Base-by-base conservation (phyloP, 192 early-diverging fungal genomes). In the Coemansia sp. region DNA sequence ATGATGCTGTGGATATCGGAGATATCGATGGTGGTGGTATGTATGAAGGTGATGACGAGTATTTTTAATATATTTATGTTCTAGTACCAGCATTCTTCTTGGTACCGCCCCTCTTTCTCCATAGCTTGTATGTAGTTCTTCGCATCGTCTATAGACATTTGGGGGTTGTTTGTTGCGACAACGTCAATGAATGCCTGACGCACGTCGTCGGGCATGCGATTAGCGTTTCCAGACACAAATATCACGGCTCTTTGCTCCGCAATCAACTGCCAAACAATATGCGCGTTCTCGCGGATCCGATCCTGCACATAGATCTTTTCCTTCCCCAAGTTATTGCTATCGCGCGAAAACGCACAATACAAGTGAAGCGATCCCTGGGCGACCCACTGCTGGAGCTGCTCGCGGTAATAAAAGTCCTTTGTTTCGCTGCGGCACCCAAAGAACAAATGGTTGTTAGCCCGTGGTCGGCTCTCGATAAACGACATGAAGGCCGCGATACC, bases 401-500 rank as follows among this genome's bases (percentile, higher is more conserved):
- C 59, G 4, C 61, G 74, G 70, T 94, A 96, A 42, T 91, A 84
- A 75, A 86, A 94, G 73, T 99, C 97, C 43, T 78, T 84, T 19
- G 85, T 60, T 22, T 65, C 57, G 61, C 89, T 77, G 32, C 97
- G 87, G 60, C 89, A 93, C 15, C 97, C 97, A 74, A 95, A 90
- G 73, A 98, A 92, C 54, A 99, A 65, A 1, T 88, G 66, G 61
- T 94, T 95, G 35, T 77, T 47, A 5, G 51, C 36, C 14, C 86
- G 58, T 10, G 32, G n/a, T 0, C 94, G 84, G 10, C 85, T 72
- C 42, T 89, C 76, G 15, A 95, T 60, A 45, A 96, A 87, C 27
- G 93, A 77, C 65, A 94, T 85, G 86, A 99, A 95, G 0, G 96
- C 93, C 9, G 97, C 96, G 22, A 99, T 85, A 19, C 96, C 96